These are phyloP conservation scores for Flaveria brownii DNA, from an alignment of 129 eudicot genomes.

Conservation along the genomic window DNA sequence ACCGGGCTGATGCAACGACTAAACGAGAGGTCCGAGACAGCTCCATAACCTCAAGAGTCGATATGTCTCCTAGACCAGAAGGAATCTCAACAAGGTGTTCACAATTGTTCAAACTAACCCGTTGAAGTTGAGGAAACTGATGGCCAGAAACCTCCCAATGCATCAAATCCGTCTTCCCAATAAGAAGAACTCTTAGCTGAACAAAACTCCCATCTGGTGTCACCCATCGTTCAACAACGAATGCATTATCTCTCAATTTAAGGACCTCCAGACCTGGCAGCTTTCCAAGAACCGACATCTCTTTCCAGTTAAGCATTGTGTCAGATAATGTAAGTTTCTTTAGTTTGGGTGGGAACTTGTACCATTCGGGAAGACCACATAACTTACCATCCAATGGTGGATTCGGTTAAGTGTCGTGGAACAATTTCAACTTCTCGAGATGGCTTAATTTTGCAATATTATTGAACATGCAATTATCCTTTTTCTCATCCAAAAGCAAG, in stretches of 20 bases:
- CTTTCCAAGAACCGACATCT: constrained; percentile 45
- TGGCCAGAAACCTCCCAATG: constrained; percentile 42
- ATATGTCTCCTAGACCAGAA: constrained; percentile 34
- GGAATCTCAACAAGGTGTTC: constrained; percentile 39
- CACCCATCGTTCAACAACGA: constrained; percentile 44
- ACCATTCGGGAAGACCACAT: too few relatives aligned
- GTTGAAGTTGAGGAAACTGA: constrained; percentile 50
- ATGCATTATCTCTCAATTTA: constrained; percentile 49
- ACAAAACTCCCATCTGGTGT: constrained; percentile 41
- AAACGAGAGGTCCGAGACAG: constrained; percentile 29
- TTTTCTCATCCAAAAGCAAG: too few relatives aligned
- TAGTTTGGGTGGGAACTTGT: too few relatives aligned
- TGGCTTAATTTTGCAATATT: too few relatives aligned
- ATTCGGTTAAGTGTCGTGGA: too few relatives aligned
- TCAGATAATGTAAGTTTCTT: constrained; percentile 46
- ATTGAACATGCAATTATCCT: too few relatives aligned
- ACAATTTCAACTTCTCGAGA: too few relatives aligned
- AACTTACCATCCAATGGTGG: too few relatives aligned
- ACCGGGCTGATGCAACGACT: constrained; percentile 33
- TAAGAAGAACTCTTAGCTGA: constrained; percentile 38
- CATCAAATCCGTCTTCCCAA: constrained; percentile 46
- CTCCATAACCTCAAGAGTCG: constrained; percentile 41
- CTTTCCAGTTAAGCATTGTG: constrained; percentile 44
- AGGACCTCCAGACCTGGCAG: constrained; percentile 52
- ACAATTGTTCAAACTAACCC: constrained; percentile 41